These are phyloP conservation scores for Skeletonema marinoi DNA, from an alignment of 108 stramenopile genomes.

Conservation along the genomic window DNA sequence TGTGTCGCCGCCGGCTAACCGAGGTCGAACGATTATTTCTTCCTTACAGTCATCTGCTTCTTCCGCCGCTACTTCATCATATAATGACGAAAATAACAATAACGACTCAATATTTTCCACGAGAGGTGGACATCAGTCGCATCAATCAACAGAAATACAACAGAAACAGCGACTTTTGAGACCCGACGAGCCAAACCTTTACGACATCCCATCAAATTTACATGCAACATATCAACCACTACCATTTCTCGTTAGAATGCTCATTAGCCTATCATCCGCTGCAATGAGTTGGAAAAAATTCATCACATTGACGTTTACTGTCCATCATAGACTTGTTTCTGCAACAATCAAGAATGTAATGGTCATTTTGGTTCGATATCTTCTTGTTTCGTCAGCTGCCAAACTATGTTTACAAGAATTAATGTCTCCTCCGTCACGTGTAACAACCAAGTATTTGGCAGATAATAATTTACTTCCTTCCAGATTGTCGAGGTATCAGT, in stretches of 20 bases:
- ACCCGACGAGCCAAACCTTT: slow-evolving; percentile 64
- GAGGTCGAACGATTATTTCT: neutral
- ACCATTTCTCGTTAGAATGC: slow-evolving; percentile 25
- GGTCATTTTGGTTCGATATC: slow-evolving; percentile 16
- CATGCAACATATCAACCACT: slow-evolving; percentile 55
- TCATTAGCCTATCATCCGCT: slow-evolving; percentile 30
- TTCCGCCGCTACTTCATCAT: neutral
- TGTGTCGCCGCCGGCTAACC: slow-evolving; percentile 1
- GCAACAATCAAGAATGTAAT: neutral
- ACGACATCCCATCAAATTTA: slow-evolving; percentile 55
- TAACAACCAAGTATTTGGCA: slow-evolving; percentile 48
- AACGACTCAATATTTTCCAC: neutral
- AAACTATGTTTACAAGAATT: slow-evolving; percentile 58
- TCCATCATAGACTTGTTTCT: slow-evolving; percentile 78
- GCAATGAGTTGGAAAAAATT: slow-evolving; percentile 2
- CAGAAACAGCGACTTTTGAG: slow-evolving; percentile 4
- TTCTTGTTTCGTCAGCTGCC: slow-evolving; percentile 22
- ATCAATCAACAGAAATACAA: slow-evolving; percentile 11
- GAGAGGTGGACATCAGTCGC: slow-evolving; percentile 14
- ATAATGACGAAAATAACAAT: neutral
- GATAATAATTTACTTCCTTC: slow-evolving; percentile 62
- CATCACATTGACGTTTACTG: slow-evolving; percentile 45
- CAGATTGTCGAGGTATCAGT: slow-evolving; percentile 56
- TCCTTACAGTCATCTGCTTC: slow-evolving; percentile 1
- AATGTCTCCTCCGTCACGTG: slow-evolving; percentile 60